Evolutionary conservation across 352 stramenopile species (phyloP), one percentile per base, ranked within the genome.

Genomic region (Elongisporangium anandrum): DNA sequence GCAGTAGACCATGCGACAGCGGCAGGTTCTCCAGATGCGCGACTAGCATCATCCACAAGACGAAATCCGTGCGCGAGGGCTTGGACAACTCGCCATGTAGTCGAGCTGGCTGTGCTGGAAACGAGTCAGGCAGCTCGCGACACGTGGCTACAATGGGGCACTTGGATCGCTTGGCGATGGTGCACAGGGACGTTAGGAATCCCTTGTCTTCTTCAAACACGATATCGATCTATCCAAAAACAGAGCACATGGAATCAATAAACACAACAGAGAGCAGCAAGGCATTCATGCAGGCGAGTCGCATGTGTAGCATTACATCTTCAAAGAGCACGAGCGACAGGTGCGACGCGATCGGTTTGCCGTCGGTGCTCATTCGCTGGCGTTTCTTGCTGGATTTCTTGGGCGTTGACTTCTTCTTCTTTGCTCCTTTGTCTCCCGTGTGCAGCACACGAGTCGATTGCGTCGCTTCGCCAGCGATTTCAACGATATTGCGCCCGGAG

Each of bases 241-340:
- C 12, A 20, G 20, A 56, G 45, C 29, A 51, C 20, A 1, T 20
- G 55, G 17, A 16, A 50, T 47, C 38, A 41, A 61, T 16, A 26
- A 64, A 17, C 23, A 57, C 17, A 23, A 39, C 10, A 24, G 26
- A 63, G 29, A 17, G 12, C 4, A 61, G 16, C 20, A 54, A 22
- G 19, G 47, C 5, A 41, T 41, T 41, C 4, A 4, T 41, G 29
- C 29, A 41, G 29, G 5, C 29, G 29, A 41, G 24, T 34, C 24
- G 24, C 24, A 34, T 3, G 24, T 34, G 24, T 41, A 1, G 29
- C 29, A 41, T 54, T 65, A 82, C 82, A 56, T 94, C 85, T 70
- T 94, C 85, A 58, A 94, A 92, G 2, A 94, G 67, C n/a, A 94
- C 81, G 38, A 94, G 75, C 21, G 85, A 92, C 20, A 89, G 67